Base-by-base conservation (phyloP, 805 yeast species). In the Candida arabinofermentans region DNA sequence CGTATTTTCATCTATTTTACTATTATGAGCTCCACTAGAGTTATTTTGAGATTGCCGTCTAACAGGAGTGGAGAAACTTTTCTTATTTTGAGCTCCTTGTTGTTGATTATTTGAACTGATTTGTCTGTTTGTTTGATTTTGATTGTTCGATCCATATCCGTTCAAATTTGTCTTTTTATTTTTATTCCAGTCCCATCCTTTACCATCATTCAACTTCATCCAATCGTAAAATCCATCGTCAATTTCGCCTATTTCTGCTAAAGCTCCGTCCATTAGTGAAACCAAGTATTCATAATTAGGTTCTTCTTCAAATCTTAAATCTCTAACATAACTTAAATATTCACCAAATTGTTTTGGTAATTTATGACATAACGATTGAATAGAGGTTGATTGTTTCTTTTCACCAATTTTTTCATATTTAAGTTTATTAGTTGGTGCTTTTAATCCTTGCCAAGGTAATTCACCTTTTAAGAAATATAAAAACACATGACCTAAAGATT, bases 361-460 rank as follows among this genome's bases (percentile, higher is more conserved):
- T 19, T 79, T 80, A 37, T 72, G 73, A 54, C 86, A 75, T 42
- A 82, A 63, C 37, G 80, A 82, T 35, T 69, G 70, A 8, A 85
- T 78, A 12, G 81, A 74, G 2, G 89, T 79, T 13, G 82, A 72
- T 57, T 83, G 81, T 61, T 86, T 86, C 55, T 83, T 83, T 50
- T 83, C 84, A 23, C 93, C 93, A 61, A 86, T 86, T 58, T 84
- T 85, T 61, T 86, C 93, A 59, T 85, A 85, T 61, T 85, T 85
- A 50, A 79, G 75, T 60, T 86, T 85, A 61, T 85, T 85, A n/a
- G 87, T 84, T 44, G 88, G 88, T 2, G 91, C 93, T 63, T 84
- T 85, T 46, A 85, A 67, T n/a, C 95, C 95, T 65, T 85, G 95
- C 95, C 95, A 85, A 35, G 95, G 95, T 58, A 85, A 71, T 48